These are phyloP conservation scores for Evernia prunastri DNA, from an alignment of 495 filamentous ascomycete genomes.

Conservation along the genomic window DNA sequence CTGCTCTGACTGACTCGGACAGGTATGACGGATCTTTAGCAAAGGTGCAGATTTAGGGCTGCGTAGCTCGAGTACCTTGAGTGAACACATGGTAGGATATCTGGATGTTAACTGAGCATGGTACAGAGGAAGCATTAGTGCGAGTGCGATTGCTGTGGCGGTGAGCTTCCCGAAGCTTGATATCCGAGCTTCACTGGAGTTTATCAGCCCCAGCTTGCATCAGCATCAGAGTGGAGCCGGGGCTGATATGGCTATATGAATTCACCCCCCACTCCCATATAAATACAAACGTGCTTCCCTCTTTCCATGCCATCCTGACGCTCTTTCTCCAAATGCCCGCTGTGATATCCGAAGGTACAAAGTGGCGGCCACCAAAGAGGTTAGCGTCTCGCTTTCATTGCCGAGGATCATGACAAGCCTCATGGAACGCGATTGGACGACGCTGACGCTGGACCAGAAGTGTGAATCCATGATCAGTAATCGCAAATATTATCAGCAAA, in stretches of 20 bases:
- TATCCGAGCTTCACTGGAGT: not conserved
- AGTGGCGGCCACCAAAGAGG: slow-evolving; percentile 8
- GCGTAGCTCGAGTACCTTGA: not conserved
- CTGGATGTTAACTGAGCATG: not conserved
- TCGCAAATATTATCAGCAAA: slow-evolving; percentile 8
- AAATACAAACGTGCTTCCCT: not conserved
- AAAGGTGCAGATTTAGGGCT: not conserved
- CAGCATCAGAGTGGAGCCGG: not conserved
- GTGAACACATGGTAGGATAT: not conserved
- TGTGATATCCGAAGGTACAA: not conserved
- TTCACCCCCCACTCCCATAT: not conserved
- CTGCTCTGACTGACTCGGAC: not conserved
- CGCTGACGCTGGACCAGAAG: slow-evolving; percentile 7
- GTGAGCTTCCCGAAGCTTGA: slow-evolving; percentile 4
- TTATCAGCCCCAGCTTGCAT: not conserved
- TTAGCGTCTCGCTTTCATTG: slow-evolving; percentile 5
- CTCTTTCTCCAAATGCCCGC: not conserved
- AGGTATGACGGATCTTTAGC: not conserved
- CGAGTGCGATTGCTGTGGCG: not conserved
- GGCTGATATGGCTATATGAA: slow-evolving; percentile 11
- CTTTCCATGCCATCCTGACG: no score
- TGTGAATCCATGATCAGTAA: slow-evolving; percentile 9
- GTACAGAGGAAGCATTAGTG: not conserved
- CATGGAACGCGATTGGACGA: slow-evolving; percentile 12
- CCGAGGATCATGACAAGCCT: slow-evolving; percentile 6